phyloP scores from a whole-genome alignment of 495 filamentous ascomycete species.

The Penicillium coprophilum region DNA sequence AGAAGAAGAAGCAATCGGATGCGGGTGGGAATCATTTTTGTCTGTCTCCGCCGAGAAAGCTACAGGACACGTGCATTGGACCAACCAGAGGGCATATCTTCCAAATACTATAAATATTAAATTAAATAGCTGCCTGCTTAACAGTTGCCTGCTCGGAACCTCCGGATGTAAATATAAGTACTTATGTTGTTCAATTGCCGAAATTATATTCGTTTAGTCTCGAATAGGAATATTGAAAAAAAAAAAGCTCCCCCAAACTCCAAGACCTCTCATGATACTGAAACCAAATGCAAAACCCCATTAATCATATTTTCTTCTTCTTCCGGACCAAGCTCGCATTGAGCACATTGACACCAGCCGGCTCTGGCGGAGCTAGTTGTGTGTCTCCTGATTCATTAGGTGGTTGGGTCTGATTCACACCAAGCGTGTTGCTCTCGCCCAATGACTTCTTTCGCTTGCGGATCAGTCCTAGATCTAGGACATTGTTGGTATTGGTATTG shows the following conservation, averaged over 20 bases:
- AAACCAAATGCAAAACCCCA: not conserved
- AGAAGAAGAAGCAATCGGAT: slow-evolving; percentile 11
- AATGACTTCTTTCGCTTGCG: slow-evolving; percentile 56
- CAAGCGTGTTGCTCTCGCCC: slow-evolving; percentile 19
- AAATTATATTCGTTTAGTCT: not conserved
- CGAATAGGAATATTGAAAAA: not conserved
- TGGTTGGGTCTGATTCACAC: slow-evolving; percentile 14
- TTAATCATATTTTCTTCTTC: slow-evolving; percentile 55
- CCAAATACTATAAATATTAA: not conserved
- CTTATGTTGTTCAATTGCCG: not conserved
- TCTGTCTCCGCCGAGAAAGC: slow-evolving; percentile 6
- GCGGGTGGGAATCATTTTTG: slow-evolving; percentile 14
- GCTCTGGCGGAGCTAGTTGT: slow-evolving; percentile 26
- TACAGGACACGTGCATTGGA: not conserved
- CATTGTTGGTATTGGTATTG: slow-evolving; percentile 28
- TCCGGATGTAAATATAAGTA: not conserved
- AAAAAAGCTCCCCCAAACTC: not conserved
- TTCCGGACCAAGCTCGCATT: slow-evolving; percentile 61
- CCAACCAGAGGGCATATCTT: slow-evolving; percentile 3
- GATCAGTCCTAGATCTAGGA: slow-evolving; percentile 46
- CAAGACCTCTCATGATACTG: not conserved
- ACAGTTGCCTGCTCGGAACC: slow-evolving; percentile 3
- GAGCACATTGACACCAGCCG: slow-evolving; percentile 56
- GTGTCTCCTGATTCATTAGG: slow-evolving; percentile 25
- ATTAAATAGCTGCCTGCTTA: not conserved